phyloP scores from a whole-genome alignment of 2,329 filamentous ascomycete species.

The Aureobasidium lini region DNA sequence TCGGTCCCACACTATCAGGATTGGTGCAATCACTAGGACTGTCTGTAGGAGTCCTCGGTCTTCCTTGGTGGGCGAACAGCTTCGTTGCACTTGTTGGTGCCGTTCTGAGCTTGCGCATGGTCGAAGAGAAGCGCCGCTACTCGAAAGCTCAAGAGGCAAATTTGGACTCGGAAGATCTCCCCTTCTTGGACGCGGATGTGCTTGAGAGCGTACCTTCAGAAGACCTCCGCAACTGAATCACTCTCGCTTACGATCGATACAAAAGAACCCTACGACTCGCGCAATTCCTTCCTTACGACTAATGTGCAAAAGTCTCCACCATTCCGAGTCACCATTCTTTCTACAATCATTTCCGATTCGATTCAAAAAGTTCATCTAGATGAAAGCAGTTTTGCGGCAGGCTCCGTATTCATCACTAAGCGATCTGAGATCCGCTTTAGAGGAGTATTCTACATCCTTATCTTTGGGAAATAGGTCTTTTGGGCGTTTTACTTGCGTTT shows the following conservation, averaged over 20 bases:
- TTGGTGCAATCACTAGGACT: conserved; percentile 76
- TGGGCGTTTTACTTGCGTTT: conserved; percentile 11
- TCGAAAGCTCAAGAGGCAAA: conserved; percentile 9
- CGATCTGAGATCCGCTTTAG: background rate
- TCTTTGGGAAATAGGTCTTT: background rate
- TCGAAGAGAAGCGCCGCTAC: conserved; percentile 25
- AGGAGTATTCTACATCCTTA: background rate
- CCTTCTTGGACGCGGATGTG: conserved; percentile 3
- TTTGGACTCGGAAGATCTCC: background rate
- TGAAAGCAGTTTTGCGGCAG: background rate
- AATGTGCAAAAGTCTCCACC: background rate
- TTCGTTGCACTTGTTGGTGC: conserved; percentile 68
- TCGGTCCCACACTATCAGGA: conserved; percentile 83
- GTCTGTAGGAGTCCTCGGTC: conserved; percentile 70
- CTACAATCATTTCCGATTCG: background rate
- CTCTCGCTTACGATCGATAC: background rate
- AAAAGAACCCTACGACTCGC: background rate
- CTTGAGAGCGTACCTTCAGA: background rate
- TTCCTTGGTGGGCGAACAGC: conserved; percentile 90
- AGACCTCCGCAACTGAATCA: background rate
- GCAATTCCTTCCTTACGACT: background rate
- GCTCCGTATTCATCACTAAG: background rate
- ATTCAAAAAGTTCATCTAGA: background rate
- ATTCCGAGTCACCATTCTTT: background rate
- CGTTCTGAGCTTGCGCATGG: conserved; percentile 65